A percentile compares a stretch with the other conserved stretches of the same genome.
phyloP scores from a whole-genome alignment of 1,284 basidiomycete genomes.

The Irpex lacteus region DNA sequence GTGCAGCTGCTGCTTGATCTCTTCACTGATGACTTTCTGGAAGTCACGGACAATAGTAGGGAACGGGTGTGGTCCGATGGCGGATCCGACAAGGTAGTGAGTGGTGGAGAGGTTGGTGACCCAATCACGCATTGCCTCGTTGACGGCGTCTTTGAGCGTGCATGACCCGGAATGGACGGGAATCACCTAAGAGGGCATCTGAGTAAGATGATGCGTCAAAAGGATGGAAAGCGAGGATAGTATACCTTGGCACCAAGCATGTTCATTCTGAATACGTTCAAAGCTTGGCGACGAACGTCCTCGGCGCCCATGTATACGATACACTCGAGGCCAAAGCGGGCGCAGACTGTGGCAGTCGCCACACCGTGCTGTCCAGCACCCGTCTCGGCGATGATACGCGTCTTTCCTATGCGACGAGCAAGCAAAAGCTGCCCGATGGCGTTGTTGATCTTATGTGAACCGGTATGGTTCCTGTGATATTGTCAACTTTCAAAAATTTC shows the following conservation, averaged over 20 bases:
- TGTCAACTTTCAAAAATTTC: background rate
- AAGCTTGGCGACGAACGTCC: constrained; percentile 91
- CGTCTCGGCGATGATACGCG: constrained; percentile 96
- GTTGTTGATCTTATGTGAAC: constrained; percentile 97
- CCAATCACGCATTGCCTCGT: constrained; percentile 98
- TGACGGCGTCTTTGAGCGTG: constrained; percentile 97
- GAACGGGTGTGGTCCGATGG: constrained; percentile 98
- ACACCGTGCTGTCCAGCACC: constrained; percentile 99
- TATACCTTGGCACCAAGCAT: constrained; percentile 86
- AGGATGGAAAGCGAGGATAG: background rate
- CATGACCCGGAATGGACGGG: constrained; percentile 93
- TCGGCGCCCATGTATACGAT: constrained; percentile 99
- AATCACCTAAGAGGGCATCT: constrained; percentile 57
- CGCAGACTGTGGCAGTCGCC: constrained; percentile 97
- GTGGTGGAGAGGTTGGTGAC: constrained; percentile 93
- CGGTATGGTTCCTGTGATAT: constrained; percentile 80
- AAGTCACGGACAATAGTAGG: constrained; percentile 98
- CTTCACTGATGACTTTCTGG: constrained; percentile 93
- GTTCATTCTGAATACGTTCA: constrained; percentile 98
- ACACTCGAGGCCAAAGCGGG: constrained; percentile 95
- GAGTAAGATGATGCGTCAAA: constrained; percentile 4
- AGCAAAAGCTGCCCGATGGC: constrained; percentile 95
- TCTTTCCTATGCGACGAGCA: constrained; percentile 92
- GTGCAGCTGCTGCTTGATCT: constrained; percentile 89
- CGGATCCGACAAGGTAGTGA: constrained; percentile 97